Base-by-base conservation (phyloP, 2,329 filamentous ascomycete genomes). In the Phaeosphaeria sp. region DNA sequence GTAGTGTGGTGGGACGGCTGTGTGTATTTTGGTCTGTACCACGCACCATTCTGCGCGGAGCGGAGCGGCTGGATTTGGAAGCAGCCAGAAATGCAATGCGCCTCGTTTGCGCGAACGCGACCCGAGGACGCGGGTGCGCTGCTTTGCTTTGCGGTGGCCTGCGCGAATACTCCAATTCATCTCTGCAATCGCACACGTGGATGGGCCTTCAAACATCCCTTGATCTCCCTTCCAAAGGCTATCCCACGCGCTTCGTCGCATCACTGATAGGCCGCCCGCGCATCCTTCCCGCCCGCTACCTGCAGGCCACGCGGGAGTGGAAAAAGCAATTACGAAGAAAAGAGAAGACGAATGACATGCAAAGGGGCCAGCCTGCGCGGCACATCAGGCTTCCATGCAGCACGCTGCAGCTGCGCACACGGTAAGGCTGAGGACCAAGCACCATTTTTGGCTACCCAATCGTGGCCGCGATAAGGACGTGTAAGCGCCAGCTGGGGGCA, bases 401-500 rank as follows among this genome's bases (percentile, higher is more conserved):
- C n/a, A 43, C 20, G 15, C 9, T 53, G 52, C 39, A 44, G 30
- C 51, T n/a, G 11, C 36, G 30, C 33, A 42, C 43, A 2, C 48
- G 42, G 48, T 57, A 60, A 56, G 60, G 60, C 60, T 63, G 60
- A 60, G 39, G 30, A 51, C 40, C 40, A 43, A 36, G 40, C 6
- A 36, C 30, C 30, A 42, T 40, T 24, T 20, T 44, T 22, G 27
- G 24, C 27, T 22, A 36, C 21, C 60, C 60, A 63, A 63, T 63
- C 27, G 49, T 30, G 20, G 33, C 25, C 44, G 40, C 15, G 22
- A 46, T 30, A 49, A 49, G 33, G 42, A 57, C 48, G 40, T 40
- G 60, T 49, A 60, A 60, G 60, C 57, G 60, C 60, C 44, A 36
- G 51, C 56, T 56, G 55, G 57, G n/a, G 55, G 55, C 49, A 42